Conservation (phyloP, 1,284 basidiomycete species). For the Ustilago bromivora region DNA sequence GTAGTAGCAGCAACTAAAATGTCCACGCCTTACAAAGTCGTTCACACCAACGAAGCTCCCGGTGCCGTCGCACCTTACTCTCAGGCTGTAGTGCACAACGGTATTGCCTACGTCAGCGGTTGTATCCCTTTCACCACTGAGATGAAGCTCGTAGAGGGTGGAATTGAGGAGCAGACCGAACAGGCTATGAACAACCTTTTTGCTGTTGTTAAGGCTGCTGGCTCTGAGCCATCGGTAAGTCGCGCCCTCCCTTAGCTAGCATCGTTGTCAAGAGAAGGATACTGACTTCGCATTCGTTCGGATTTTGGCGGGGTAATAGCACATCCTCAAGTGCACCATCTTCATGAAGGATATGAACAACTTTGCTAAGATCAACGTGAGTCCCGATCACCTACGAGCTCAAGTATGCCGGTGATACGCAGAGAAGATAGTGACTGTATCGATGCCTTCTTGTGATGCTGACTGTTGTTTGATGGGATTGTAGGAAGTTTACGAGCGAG, state of each 20-base stretch:
- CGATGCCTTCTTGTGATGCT: too few relatives aligned
- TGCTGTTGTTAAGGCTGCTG: conserved; percentile 84
- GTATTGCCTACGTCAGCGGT: conserved; percentile 89
- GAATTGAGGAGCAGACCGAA: conserved; percentile 83
- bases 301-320: conserved; percentile 8
- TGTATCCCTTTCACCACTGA: conserved; percentile 86
- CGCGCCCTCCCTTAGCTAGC: not conserved
- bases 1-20: conserved; percentile 3
- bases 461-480: not conserved
- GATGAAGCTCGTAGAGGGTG: conserved; percentile 80
- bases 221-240: conserved; percentile 68
- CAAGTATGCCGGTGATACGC: too few relatives aligned
- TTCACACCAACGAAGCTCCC: conserved; percentile 65
- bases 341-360: conserved; percentile 94
- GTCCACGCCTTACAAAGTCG: conserved; percentile 63
- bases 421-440: too few relatives aligned
- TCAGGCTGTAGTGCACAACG: conserved; percentile 82
- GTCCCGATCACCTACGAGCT: conserved; percentile 8
- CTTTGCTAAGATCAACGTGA: conserved; percentile 83
- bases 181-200: conserved; percentile 89
- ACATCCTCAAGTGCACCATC: conserved; percentile 73
- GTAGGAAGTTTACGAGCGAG: conserved; percentile 67
- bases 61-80: conserved; percentile 69
- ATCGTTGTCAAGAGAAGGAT: not conserved
- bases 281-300: not conserved